phyloP scores from a whole-genome alignment of 345 rosid species.

The Populus euphratica region DNA sequence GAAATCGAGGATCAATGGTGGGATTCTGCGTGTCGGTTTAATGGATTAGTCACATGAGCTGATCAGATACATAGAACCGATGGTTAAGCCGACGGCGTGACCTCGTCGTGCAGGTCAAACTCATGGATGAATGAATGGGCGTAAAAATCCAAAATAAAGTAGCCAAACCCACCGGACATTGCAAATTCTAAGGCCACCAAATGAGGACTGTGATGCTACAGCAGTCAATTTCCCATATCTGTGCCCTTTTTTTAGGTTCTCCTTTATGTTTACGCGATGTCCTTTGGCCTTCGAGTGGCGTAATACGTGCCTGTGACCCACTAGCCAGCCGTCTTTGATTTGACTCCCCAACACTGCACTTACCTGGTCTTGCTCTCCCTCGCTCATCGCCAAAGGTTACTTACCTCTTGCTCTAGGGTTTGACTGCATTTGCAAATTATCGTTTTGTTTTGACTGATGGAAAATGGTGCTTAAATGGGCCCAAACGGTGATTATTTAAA shows the following conservation, averaged over 20 bases:
- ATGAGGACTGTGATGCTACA: not conserved
- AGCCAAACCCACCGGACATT: not conserved
- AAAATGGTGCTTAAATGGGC: not conserved
- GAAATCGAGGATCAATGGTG: not conserved
- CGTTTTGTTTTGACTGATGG: not conserved
- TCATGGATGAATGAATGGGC: not conserved
- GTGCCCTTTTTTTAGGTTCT: not conserved
- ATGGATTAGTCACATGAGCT: not conserved
- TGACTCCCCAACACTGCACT: not conserved
- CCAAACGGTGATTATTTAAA: not conserved
- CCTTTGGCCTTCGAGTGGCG: not conserved
- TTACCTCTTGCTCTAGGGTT: not conserved
- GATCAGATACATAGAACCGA: constrained; percentile 5
- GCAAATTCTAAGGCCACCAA: not conserved
- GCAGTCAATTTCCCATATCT: not conserved
- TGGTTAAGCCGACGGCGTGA: constrained; percentile 13
- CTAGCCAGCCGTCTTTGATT: constrained; percentile 12
- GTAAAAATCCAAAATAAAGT: not conserved
- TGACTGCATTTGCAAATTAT: not conserved
- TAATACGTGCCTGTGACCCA: not conserved
- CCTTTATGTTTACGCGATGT: not conserved
- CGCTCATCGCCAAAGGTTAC: not conserved
- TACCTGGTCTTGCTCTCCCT: not conserved
- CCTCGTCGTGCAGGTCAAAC: constrained; percentile 3
- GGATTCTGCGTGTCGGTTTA: constrained; percentile 12